Evolutionary conservation across 257 asterid genomes (phyloP), one percentile per base, ranked within the genome.

Genomic region (Penstemon newberryi): DNA sequence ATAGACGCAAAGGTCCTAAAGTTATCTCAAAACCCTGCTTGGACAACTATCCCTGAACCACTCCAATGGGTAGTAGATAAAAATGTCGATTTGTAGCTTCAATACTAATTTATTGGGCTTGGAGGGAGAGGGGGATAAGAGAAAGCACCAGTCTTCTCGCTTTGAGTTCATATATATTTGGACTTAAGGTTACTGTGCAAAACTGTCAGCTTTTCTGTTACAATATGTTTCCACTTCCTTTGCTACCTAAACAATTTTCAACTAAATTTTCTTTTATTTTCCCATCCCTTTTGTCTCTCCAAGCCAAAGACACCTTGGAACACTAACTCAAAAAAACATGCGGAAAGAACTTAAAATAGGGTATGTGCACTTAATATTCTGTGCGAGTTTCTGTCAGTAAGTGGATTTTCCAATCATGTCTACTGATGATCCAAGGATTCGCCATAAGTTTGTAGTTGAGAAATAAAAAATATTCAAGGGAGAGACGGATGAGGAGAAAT

Each of bases 351-450:
- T 25, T 25, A 25, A 25, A 25, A 25, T 25, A 25, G 33, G 33
- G 33, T 25, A 25, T 25, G 33, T 25, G 33, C 33, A 25, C 33
- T 25, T 0, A 25, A 25, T 25, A 46, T 15, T 11, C 36, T 43
- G n/a, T 8, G 3, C 8, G 6, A 61, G 58, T 47, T 68, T 72
- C 75, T 44, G 50, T 60, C 69, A 81, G 73, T 71, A 73, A 72
- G 73, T 64, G 67, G 55, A 56, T 77, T 60, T 53, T 74, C 63
- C 77, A 69, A 53, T 44, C 63, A 59, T 51, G 58, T 55, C 78
- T 41, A 72, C 70, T 76, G 66, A 15, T 36, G 68, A 2, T 41
- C 63, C 18, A 75, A 70, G 60, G 42, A 19, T 9, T 44, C 33
- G 12, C 18, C 4, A 51, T 25, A 60, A 3, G 62, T 41, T 49